Evolutionary conservation across 2,329 filamentous ascomycete species (phyloP).

Genomic region (Geosmithia morbida): DNA sequence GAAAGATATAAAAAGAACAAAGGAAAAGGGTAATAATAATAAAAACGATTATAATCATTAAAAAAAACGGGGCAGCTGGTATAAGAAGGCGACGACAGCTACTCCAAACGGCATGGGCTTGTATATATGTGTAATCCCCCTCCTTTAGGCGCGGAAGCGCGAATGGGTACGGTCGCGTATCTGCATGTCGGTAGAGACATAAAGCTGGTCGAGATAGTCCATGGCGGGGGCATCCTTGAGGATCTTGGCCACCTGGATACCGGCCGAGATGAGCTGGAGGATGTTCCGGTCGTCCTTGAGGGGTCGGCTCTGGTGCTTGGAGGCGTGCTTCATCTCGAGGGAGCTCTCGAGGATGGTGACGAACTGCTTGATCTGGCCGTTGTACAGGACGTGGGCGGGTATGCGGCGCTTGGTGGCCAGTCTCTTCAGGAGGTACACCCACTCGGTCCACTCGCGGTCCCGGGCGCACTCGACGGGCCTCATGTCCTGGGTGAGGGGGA

Average conservation of each 20-base stretch:
- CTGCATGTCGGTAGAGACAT: slow-evolving; percentile 66
- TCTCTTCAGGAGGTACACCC: slow-evolving; percentile 76
- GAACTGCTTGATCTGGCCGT: slow-evolving; percentile 84
- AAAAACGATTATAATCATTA: not conserved
- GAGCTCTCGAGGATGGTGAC: slow-evolving; percentile 82
- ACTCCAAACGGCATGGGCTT: no score
- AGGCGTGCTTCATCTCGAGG: slow-evolving; percentile 73
- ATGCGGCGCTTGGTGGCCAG: slow-evolving; percentile 78
- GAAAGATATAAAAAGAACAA: not conserved
- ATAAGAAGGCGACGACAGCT: not conserved
- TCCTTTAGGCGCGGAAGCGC: slow-evolving; percentile 16
- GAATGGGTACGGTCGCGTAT: slow-evolving; percentile 51
- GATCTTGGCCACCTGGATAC: slow-evolving; percentile 77
- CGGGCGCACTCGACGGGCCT: slow-evolving; percentile 58
- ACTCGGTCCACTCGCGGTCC: slow-evolving; percentile 82
- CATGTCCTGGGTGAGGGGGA: slow-evolving; percentile 72
- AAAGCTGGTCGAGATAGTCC: slow-evolving; percentile 68
- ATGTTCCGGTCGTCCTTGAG: slow-evolving; percentile 84
- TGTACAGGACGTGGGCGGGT: slow-evolving; percentile 70
- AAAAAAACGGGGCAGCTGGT: not conserved
- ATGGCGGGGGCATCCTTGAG: slow-evolving; percentile 73
- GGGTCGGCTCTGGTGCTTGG: slow-evolving; percentile 68
- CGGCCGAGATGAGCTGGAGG: slow-evolving; percentile 73
- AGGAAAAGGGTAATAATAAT: no score
- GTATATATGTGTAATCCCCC: not conserved